A percentile compares a stretch with the other conserved stretches of the same genome.
These are phyloP conservation scores for Musa balbisiana DNA, from an alignment of 202 grass and related monocot species.

Conservation along the genomic window DNA sequence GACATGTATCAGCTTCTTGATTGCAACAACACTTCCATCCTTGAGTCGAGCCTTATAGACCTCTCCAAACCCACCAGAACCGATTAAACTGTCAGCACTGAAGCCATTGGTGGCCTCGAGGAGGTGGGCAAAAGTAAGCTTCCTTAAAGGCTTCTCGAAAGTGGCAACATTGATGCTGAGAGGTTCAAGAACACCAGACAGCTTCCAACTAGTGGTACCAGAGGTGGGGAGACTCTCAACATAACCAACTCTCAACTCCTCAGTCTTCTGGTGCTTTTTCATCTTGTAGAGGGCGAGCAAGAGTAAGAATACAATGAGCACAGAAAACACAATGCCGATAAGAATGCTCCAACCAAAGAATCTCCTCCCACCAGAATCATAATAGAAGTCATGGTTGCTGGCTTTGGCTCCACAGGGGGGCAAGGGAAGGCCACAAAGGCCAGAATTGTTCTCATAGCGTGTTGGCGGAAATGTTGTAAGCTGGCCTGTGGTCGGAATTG, in stretches of 20 bases:
- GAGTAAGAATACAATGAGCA: conserved; percentile 52
- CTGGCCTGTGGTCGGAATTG: conserved; percentile 67
- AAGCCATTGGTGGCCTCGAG: conserved; percentile 95
- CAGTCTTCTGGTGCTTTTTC: conserved; percentile 49
- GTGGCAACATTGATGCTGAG: conserved; percentile 91
- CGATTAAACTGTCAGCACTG: conserved; percentile 67
- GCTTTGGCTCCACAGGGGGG: conserved; percentile 37
- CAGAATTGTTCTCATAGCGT: conserved; percentile 73
- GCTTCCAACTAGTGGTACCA: conserved; percentile 73
- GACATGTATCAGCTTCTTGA: conserved; percentile 97
- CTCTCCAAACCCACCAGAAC: conserved; percentile 92
- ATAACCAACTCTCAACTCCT: conserved; percentile 42
- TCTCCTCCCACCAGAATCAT: conserved; percentile 27
- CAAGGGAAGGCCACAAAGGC: conserved; percentile 81
- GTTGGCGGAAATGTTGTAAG: conserved; percentile 57
- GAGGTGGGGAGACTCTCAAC: conserved; percentile 68
- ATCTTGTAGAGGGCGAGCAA: conserved; percentile 63
- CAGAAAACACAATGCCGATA: conserved; percentile 51
- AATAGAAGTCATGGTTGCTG: neutral
- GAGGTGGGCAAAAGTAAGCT: conserved; percentile 90
- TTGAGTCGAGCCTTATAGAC: conserved; percentile 93
- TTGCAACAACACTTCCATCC: conserved; percentile 68
- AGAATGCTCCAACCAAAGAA: conserved; percentile 49
- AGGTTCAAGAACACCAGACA: conserved; percentile 62
- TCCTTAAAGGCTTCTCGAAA: conserved; percentile 86